Percentiles rank a stretch among this genome's conserved stretches.
These are phyloP conservation scores for Cutaneotrichosporon sp. DNA, from an alignment of 1,284 basidiomycete genomes.

Conservation along the genomic window DNA sequence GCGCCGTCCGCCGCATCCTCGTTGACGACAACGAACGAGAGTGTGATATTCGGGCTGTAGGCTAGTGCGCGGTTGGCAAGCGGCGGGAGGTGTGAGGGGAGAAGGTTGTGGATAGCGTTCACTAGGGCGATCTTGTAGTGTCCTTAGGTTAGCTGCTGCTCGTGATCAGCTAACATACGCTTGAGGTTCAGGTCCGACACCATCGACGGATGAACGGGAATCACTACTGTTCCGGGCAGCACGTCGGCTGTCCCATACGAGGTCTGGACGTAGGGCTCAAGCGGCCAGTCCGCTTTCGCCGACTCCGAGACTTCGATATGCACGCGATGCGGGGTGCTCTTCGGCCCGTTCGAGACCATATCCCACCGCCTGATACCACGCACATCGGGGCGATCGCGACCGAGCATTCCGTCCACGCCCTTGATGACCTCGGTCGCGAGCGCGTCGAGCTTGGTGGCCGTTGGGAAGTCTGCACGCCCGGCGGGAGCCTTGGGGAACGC, in stretches of 20 bases:
- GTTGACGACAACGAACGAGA: conserved; percentile 65
- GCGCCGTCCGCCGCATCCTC: conserved; percentile 74
- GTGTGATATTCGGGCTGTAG: conserved; percentile 71
- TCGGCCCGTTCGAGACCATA: conserved; percentile 22
- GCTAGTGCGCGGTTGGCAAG: conserved; percentile 52
- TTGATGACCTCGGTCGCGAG: conserved; percentile 33
- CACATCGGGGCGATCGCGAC: conserved; percentile 19
- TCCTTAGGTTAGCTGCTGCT: conserved; percentile 15
- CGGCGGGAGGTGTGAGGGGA: conserved; percentile 54
- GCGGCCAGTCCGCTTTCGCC: conserved; percentile 38
- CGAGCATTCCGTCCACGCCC: conserved; percentile 40
- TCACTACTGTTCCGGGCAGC: conserved; percentile 35
- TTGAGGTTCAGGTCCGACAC: conserved; percentile 33
- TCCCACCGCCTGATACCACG: conserved; percentile 34
- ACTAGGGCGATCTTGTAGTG: conserved; percentile 52
- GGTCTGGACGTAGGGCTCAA: conserved; percentile 45
- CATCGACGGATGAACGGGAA: conserved; percentile 41
- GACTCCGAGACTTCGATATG: conserved; percentile 32
- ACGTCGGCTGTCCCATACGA: conserved; percentile 15
- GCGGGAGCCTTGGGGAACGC: conserved; percentile 36
- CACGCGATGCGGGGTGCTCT: conserved; percentile 28
- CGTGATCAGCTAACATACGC: conserved; percentile 25
- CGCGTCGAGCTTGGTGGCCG: conserved; percentile 26
- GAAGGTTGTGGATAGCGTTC: conserved; percentile 61
- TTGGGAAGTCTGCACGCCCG: conserved; percentile 29